Percentiles rank a stretch among this genome's conserved stretches.
Conservation (phyloP, 768 basidiomycete species). For the Dentipellis fragilis region DNA sequence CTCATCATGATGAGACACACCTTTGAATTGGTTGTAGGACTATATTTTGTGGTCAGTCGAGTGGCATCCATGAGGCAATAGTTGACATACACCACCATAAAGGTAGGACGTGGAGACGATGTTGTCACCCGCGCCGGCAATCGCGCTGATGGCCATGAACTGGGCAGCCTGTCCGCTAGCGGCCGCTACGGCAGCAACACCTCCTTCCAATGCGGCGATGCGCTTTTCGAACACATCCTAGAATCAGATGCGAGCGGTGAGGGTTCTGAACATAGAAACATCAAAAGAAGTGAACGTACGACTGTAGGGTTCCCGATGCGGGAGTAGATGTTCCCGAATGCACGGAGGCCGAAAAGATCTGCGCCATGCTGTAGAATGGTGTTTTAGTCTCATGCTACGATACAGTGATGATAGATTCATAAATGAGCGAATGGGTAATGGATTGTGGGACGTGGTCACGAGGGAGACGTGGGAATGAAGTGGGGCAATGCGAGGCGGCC, state of each 20-base stretch:
- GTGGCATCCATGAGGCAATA: not conserved
- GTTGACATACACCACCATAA: constrained; percentile 54
- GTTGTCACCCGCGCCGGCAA: constrained; percentile 63
- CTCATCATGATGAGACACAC: constrained; percentile 17
- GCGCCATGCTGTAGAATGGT: constrained; percentile 45
- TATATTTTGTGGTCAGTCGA: constrained; percentile 9
- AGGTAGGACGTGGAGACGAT: constrained; percentile 61
- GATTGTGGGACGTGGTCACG: too few relatives aligned
- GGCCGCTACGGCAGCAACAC: constrained; percentile 63
- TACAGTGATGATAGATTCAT: too few relatives aligned
- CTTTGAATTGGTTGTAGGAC: constrained; percentile 72
- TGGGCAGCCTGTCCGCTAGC: constrained; percentile 73
- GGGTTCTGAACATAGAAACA: not conserved
- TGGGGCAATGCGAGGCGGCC: too few relatives aligned
- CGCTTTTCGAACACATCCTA: constrained; percentile 75
- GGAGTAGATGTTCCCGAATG: constrained; percentile 54
- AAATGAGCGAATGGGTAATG: too few relatives aligned
- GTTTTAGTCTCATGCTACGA: too few relatives aligned
- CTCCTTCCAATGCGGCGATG: constrained; percentile 74
- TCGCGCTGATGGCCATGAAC: constrained; percentile 36
- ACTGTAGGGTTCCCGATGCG: constrained; percentile 63
- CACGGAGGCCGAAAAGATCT: constrained; percentile 57
- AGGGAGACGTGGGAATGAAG: too few relatives aligned
- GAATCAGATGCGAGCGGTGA: not conserved
- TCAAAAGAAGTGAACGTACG: constrained; percentile 24